Conservation (phyloP, 495 filamentous ascomycete genomes). For the Extremus antarcticus region DNA sequence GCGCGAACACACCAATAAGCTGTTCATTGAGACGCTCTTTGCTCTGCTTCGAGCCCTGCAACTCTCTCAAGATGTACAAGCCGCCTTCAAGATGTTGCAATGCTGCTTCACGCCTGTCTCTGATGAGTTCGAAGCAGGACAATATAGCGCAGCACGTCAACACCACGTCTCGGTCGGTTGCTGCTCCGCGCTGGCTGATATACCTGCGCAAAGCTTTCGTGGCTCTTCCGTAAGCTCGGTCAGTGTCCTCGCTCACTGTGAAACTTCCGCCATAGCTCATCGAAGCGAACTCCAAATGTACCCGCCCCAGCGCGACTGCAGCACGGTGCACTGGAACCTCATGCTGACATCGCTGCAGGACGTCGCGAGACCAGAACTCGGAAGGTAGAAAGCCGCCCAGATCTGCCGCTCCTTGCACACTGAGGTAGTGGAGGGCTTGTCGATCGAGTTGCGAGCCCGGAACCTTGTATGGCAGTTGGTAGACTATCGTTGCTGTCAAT, state of each 20-base stretch:
- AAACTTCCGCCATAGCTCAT: background rate
- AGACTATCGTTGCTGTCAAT: too few relatives aligned
- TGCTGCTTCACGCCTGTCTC: background rate
- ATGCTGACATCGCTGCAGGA: background rate
- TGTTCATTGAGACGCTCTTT: background rate
- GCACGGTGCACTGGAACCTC: background rate
- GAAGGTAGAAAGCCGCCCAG: background rate
- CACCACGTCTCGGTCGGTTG: background rate
- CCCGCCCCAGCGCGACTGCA: background rate
- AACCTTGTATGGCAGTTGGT: background rate
- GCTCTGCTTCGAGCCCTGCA: background rate
- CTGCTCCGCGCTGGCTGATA: background rate
- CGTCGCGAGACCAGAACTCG: background rate
- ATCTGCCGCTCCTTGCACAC: background rate
- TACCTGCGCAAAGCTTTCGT: background rate
- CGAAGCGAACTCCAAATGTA: background rate
- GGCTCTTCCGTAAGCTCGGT: background rate
- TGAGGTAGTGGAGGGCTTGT: background rate
- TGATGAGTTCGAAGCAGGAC: background rate
- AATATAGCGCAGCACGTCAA: background rate
- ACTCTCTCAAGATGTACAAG: background rate
- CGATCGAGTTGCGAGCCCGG: background rate
- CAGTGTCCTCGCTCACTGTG: background rate
- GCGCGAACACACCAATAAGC: background rate
- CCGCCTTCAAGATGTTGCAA: background rate